phyloP scores from a whole-genome alignment of 2,329 filamentous ascomycete genomes.

The Ascochyta koolunga region DNA sequence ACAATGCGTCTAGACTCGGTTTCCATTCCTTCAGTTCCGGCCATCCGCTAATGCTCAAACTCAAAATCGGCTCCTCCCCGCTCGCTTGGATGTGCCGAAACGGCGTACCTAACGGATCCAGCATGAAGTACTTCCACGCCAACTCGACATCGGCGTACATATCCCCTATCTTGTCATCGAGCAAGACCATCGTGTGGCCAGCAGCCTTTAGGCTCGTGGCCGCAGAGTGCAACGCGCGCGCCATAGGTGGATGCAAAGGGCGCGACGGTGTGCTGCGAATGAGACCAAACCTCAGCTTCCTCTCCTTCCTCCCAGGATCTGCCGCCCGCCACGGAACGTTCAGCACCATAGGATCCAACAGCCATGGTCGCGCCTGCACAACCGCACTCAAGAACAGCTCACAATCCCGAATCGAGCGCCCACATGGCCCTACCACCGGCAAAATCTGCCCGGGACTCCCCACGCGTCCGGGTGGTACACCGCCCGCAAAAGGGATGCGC shows the following conservation, averaged over 20 bases:
- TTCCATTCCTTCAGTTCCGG: conserved; percentile 40
- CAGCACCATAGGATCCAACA: conserved; percentile 51
- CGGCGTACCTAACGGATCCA: conserved; percentile 47
- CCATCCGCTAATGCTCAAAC: conserved; percentile 44
- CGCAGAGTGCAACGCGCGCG: conserved; percentile 52
- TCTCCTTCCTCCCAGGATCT: background rate
- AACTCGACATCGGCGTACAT: conserved; percentile 45
- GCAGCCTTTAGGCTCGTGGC: conserved; percentile 47
- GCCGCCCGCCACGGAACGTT: conserved; percentile 55
- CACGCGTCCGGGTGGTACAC: conserved; percentile 32
- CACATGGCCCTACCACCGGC: conserved; percentile 53
- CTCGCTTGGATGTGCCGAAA: conserved; percentile 42
- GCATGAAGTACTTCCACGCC: conserved; percentile 51
- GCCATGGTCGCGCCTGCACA: conserved; percentile 47
- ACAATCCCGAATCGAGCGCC: conserved; percentile 50
- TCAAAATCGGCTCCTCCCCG: conserved; percentile 55
- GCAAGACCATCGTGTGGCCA: conserved; percentile 53
- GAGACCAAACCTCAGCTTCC: conserved; percentile 56
- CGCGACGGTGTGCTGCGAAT: conserved; percentile 55
- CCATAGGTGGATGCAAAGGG: conserved; percentile 60
- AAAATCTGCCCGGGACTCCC: conserved; percentile 42
- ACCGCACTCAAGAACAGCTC: conserved; percentile 52
- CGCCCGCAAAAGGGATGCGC: conserved; percentile 51
- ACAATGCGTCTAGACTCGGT: conserved; percentile 49
- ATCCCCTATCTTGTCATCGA: conserved; percentile 37